Evolutionary conservation across 208 protist genomes (phyloP).

Genomic region (Leishmania arabica): DNA sequence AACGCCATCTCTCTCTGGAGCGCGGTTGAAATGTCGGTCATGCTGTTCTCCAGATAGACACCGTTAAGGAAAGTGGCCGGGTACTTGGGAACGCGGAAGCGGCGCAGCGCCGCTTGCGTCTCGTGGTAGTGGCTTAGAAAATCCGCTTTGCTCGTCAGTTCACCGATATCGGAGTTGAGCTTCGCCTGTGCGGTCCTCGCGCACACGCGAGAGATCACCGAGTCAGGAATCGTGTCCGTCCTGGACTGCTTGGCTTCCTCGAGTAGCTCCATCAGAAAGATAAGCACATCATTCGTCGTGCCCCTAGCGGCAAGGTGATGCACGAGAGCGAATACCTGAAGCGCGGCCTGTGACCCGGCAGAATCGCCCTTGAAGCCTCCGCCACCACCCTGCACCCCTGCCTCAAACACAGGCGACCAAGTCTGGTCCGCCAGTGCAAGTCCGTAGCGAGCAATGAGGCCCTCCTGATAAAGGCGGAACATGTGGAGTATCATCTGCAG

Average conservation of each 20-base stretch:
- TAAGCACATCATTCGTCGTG: not conserved
- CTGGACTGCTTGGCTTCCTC: slow-evolving; percentile 2
- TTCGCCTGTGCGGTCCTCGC: not conserved
- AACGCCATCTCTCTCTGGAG: slow-evolving; percentile 33
- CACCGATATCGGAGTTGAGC: slow-evolving; percentile 15
- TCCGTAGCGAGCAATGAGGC: slow-evolving; percentile 24
- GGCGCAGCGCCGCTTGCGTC: slow-evolving; percentile 38
- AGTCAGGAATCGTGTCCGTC: not conserved
- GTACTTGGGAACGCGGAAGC: slow-evolving; percentile 20
- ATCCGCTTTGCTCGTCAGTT: slow-evolving; percentile 22
- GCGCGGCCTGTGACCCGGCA: slow-evolving; percentile 15
- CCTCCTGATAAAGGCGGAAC: slow-evolving; percentile 3
- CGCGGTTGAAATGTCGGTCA: not conserved
- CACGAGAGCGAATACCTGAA: slow-evolving; percentile 18
- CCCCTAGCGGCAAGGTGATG: slow-evolving; percentile 18
- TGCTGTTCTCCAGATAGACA: slow-evolving; percentile 8
- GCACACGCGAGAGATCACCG: slow-evolving; percentile 14
- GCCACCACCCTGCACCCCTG: not conserved
- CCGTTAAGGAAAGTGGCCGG: slow-evolving; percentile 59
- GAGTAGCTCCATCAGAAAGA: slow-evolving; percentile 19
- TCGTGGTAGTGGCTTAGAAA: slow-evolving; percentile 41
- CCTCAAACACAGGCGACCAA: slow-evolving; percentile 22
- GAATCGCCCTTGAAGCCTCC: not conserved
- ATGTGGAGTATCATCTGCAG: slow-evolving; percentile 15
- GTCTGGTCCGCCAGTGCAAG: slow-evolving; percentile 22